These are phyloP conservation scores for Bullera alba DNA, from an alignment of 768 basidiomycete species.

Conservation along the genomic window DNA sequence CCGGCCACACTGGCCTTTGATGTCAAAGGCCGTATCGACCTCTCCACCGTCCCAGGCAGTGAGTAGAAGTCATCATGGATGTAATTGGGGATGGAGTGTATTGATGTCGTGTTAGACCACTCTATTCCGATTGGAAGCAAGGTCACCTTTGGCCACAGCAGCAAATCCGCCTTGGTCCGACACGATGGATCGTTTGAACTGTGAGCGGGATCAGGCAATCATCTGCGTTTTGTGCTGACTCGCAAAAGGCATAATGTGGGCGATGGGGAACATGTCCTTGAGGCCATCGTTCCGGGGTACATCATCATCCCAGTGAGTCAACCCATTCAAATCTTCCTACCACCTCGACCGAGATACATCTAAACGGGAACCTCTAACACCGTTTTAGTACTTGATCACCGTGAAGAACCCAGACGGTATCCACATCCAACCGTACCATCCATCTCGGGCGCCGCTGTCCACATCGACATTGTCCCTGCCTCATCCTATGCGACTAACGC, in stretches of 20 bases:
- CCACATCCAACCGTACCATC: slow-evolving; percentile 29
- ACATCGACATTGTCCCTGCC: slow-evolving; percentile 21
- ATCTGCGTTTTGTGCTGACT: background rate
- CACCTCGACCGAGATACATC: background rate
- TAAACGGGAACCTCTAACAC: background rate
- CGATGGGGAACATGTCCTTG: slow-evolving; percentile 29
- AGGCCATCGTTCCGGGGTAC: slow-evolving; percentile 23
- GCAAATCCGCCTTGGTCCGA: slow-evolving; percentile 20
- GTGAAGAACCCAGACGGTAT: slow-evolving; percentile 10
- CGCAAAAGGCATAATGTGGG: slow-evolving; percentile 14
- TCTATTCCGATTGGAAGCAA: slow-evolving; percentile 16
- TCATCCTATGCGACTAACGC: slow-evolving; percentile 26
- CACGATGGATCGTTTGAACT: slow-evolving; percentile 38
- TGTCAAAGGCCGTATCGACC: too few species aligned
- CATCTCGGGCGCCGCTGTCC: slow-evolving; percentile 16
- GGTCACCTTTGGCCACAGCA: slow-evolving; percentile 24
- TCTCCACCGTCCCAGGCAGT: too few species aligned
- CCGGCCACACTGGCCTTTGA: too few species aligned
- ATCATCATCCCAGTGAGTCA: slow-evolving; percentile 24
- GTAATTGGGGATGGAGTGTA: too few species aligned
- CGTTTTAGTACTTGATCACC: slow-evolving; percentile 14
- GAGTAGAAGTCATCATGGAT: too few species aligned
- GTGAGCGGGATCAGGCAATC: slow-evolving; percentile 12
- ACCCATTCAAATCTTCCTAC: background rate
- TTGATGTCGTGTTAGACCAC: too few species aligned